Evolutionary conservation across 1,284 basidiomycete species (phyloP).

Genomic region (Marasmius oreades): DNA sequence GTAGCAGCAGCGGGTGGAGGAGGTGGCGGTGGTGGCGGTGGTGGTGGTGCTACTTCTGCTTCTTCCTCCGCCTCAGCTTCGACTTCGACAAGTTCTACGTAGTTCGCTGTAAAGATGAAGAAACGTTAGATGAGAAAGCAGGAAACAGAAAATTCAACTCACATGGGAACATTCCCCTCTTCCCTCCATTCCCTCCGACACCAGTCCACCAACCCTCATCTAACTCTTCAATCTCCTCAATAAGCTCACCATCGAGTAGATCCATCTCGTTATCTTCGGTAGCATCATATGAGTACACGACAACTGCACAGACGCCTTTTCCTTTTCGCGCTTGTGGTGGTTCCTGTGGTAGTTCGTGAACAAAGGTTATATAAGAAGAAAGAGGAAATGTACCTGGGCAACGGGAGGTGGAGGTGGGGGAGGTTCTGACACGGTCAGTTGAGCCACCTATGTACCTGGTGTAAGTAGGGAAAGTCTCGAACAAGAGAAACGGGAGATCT

Average conservation of each 20-base stretch:
- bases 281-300: conserved; percentile 78
- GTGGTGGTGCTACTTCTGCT: conserved; percentile 31
- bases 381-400: conserved; percentile 30
- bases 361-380: conserved; percentile 34
- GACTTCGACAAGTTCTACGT: conserved; percentile 68
- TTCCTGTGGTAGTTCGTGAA: conserved; percentile 26
- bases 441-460: conserved; percentile 9
- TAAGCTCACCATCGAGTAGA: conserved; percentile 77
- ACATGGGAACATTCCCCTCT: conserved; percentile 77
- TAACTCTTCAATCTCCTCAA: conserved; percentile 81
- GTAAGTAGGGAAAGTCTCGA: conserved; percentile 20
- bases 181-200: conserved; percentile 51
- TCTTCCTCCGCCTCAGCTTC: conserved; percentile 33
- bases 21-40: conserved; percentile 25
- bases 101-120: conserved; percentile 56
- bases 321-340: conserved; percentile 29
- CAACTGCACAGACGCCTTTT: conserved; percentile 31
- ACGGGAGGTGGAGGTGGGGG: conserved; percentile 20
- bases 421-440: conserved; percentile 15
- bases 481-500: conserved; percentile 10
- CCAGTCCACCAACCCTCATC: conserved; percentile 89
- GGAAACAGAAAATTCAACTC: conserved; percentile 19
- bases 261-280: conserved; percentile 84
- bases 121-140: background rate
- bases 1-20: conserved; percentile 40